Conservation (phyloP, 495 filamentous ascomycete species). For the Acidomyces sp. region DNA sequence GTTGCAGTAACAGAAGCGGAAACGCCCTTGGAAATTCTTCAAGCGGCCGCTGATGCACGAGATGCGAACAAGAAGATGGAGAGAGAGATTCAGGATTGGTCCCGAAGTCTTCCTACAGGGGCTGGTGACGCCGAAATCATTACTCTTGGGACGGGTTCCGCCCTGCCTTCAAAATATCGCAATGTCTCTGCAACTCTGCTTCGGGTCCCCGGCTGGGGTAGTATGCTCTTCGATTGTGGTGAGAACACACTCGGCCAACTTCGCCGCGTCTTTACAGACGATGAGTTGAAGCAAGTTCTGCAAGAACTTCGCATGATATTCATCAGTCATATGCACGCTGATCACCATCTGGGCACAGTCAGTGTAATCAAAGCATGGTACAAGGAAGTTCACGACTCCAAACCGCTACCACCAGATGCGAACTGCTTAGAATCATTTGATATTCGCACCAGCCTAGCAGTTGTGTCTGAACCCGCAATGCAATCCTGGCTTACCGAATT, state of each 20-base stretch:
- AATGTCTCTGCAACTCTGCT: conserved; percentile 86
- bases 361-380: conserved; percentile 71
- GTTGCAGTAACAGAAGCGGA: conserved; percentile 27
- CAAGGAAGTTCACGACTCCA: conserved; percentile 29
- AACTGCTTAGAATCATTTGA: conserved; percentile 20
- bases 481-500: conserved; percentile 65
- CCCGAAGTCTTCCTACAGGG: conserved; percentile 36
- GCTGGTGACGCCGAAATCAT: conserved; percentile 67
- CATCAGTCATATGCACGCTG: conserved; percentile 91
- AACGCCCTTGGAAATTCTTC: conserved; percentile 34
- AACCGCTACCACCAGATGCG: conserved; percentile 13
- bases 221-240: conserved; percentile 78
- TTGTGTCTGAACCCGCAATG: conserved; percentile 54
- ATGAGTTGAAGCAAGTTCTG: conserved; percentile 54
- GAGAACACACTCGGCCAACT: conserved; percentile 92
- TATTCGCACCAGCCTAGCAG: conserved; percentile 36
- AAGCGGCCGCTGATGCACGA: conserved; percentile 38
- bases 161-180: conserved; percentile 77
- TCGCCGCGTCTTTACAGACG: conserved; percentile 51
- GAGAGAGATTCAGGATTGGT: conserved; percentile 28
- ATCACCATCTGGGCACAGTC: conserved; percentile 81
- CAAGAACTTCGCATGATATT: conserved; percentile 71
- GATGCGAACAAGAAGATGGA: conserved; percentile 13
- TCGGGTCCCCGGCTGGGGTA: conserved; percentile 68
- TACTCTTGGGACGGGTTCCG: conserved; percentile 80